Base-by-base conservation (phyloP, 108 stramenopile genomes). In the Cyclotella choctawhatcheeana region DNA sequence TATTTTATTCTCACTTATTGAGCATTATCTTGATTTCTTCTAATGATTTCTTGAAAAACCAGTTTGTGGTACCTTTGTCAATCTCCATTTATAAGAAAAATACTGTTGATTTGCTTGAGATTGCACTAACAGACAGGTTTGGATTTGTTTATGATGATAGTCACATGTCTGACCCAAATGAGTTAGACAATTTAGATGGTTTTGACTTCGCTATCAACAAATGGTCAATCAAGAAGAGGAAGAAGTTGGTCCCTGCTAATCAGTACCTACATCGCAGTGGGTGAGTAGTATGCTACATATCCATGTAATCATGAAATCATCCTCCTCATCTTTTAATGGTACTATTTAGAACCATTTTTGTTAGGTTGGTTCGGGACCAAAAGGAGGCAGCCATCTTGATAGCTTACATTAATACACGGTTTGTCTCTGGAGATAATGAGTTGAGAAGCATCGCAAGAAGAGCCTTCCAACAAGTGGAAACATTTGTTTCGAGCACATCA, bases 131-230 rank as follows among this genome's bases (percentile, higher is more conserved):
- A 32, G 52, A 64, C 12, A 74, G 79, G 26, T 78, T 85, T 66
- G 85, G 84, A 45, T 96, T 91, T 71, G 73, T 96, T n/a, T 77
- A 90, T 69, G 94, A 93, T 74, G 94, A 89, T 18, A 78, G 76
- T 32, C 82, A 84, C 54, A 73, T 85, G 55, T 88, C 89, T 31
- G 77, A 93, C 63, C 81, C 85, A 35, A 77, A 84, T 24, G 77
- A 80, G 2, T 86, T 92, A 51, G 83, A 87, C 8, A 69, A 71
- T 14, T 44, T 88, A 18, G 65, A 86, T 54, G 85, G 83, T 24
- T 92, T 86, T 72, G 79, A 89, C 21, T 95, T 85, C 30, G 22
- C 85, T 56, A 73, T 82, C 18, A 84, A 76, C 27, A 84, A 71
- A 29, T 73, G 82, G 65, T 72, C 68, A 12, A 77, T 72, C 22